These are phyloP conservation scores for Lactifluus piperatus DNA, from an alignment of 768 basidiomycete genomes.

Conservation along the genomic window DNA sequence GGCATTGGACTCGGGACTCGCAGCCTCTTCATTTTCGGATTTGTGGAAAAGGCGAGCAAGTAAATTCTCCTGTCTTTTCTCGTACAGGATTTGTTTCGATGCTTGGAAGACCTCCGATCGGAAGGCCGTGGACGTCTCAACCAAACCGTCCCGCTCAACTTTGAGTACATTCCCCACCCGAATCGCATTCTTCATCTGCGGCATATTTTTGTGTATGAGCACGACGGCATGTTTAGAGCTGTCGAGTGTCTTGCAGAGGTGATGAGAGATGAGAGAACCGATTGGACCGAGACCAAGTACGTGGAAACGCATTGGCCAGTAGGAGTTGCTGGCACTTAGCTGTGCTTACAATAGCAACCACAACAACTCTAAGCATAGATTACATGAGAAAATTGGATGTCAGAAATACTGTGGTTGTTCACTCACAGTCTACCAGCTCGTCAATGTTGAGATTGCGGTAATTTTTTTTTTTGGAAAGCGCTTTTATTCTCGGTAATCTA, in stretches of 20 bases:
- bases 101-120: slow-evolving; percentile 40
- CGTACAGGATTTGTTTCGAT: background rate
- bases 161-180: slow-evolving; percentile 32
- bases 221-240: slow-evolving; percentile 41
- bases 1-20: background rate
- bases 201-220: slow-evolving; percentile 54
- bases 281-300: slow-evolving; percentile 76
- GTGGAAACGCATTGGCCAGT: slow-evolving; percentile 54
- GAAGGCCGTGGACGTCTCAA: slow-evolving; percentile 37
- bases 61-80: background rate
- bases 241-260: slow-evolving; percentile 58
- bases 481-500: no score
- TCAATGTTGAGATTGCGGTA: no score
- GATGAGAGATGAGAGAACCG: slow-evolving; percentile 72
- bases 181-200: slow-evolving; percentile 31
- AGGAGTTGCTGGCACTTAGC: background rate
- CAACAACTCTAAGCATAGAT: background rate
- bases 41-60: background rate
- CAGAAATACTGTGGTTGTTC: background rate
- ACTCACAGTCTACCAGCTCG: background rate
- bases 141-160: slow-evolving; percentile 43
- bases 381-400: background rate
- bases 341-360: background rate
- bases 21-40: background rate
- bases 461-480: no score